These are phyloP conservation scores for Spizellomyces sp. DNA, from an alignment of 192 early-diverging fungal genomes.

Conservation along the genomic window DNA sequence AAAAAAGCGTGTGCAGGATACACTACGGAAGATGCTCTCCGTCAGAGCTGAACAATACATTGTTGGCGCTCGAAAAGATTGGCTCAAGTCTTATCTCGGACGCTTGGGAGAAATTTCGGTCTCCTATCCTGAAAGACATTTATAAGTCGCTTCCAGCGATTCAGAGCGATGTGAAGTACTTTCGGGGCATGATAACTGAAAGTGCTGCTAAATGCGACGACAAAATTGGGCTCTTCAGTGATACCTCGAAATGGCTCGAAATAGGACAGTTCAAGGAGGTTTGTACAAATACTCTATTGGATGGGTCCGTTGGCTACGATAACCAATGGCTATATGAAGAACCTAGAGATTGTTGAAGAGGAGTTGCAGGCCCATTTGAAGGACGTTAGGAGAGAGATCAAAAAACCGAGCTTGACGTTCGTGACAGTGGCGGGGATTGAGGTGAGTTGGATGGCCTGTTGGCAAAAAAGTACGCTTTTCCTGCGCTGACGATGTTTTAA, in stretches of 20 bases:
- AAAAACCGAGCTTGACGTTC: conserved; percentile 55
- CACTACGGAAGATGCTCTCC: conserved; percentile 67
- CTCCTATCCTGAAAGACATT: conserved; percentile 33
- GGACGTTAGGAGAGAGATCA: conserved; percentile 51
- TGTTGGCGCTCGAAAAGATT: conserved; percentile 51
- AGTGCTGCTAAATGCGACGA: conserved; percentile 49
- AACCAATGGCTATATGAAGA: conserved; percentile 30
- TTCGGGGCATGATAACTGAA: conserved; percentile 49
- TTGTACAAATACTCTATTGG: too few species aligned
- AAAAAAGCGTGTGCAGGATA: conserved; percentile 66
- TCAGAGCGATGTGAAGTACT: conserved; percentile 31
- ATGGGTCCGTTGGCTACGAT: neutral
- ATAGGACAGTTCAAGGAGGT: conserved; percentile 23
- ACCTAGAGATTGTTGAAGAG: conserved; percentile 56
- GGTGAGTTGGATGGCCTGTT: conserved; percentile 9
- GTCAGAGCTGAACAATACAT: conserved; percentile 56
- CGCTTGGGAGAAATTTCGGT: conserved; percentile 25
- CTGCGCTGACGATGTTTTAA: neutral
- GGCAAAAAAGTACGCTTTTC: neutral
- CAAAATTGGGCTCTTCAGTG: conserved; percentile 61
- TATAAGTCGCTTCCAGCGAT: conserved; percentile 45
- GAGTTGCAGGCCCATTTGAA: conserved; percentile 56
- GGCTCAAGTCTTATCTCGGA: conserved; percentile 28
- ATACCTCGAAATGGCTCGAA: conserved; percentile 13
- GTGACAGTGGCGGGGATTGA: conserved; percentile 69